Evolutionary conservation across 2,329 filamentous ascomycete genomes (phyloP).

Genomic region (Geosmithia putterillii): DNA sequence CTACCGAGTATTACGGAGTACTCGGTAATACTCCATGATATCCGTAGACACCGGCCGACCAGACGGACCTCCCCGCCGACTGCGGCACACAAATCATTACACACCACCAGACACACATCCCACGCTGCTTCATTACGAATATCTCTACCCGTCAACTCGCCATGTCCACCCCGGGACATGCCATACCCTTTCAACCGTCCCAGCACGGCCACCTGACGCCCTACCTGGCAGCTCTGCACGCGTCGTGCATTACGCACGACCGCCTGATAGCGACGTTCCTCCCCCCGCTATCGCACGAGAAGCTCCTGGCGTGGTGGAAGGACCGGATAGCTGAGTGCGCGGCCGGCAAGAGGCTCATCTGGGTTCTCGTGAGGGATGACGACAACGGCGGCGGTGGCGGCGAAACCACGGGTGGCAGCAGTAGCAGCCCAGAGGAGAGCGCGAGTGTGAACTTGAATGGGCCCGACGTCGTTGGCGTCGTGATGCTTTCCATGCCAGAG

Average conservation of each 20-base stretch:
- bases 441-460: constrained; percentile 12
- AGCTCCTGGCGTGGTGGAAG: constrained; percentile 46
- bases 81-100: too few relatives aligned
- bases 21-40: too few relatives aligned
- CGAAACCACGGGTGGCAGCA: not conserved
- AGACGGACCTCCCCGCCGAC: too few relatives aligned
- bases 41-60: too few relatives aligned
- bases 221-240: constrained; percentile 45
- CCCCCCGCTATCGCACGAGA: constrained; percentile 43
- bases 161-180: constrained; percentile 12
- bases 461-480: constrained; percentile 39
- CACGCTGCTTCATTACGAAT: too few relatives aligned
- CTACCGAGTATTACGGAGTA: too few relatives aligned
- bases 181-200: constrained; percentile 28
- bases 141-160: too few relatives aligned
- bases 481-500: constrained; percentile 37
- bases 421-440: not conserved
- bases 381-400: not conserved
- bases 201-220: constrained; percentile 39
- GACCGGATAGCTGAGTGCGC: constrained; percentile 33
- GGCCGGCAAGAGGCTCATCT: constrained; percentile 33
- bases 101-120: too few relatives aligned
- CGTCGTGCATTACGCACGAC: constrained; percentile 45
- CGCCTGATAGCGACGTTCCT: constrained; percentile 45
- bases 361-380: constrained; percentile 33